A percentile compares a stretch with the other conserved stretches of the same genome.
Conservation (phyloP, 148 eudicot genomes). For the Pharnaceum exiguum region DNA sequence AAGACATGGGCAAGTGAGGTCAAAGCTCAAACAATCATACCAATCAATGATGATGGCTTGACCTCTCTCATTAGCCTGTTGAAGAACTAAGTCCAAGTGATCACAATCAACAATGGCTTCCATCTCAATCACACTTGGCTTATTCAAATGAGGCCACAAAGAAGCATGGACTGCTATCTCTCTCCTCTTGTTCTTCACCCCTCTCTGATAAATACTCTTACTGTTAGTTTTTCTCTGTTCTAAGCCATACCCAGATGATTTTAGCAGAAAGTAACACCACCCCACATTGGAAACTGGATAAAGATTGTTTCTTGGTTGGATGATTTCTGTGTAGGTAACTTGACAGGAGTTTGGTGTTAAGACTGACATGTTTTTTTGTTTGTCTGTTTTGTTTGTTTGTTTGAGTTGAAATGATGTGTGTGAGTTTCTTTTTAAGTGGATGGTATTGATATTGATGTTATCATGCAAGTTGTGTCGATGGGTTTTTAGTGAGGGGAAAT, state of each 20-base stretch:
- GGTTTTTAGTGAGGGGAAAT: no score
- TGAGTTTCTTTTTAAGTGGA: background rate
- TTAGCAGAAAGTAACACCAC: constrained; percentile 11
- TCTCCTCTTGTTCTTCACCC: constrained; percentile 23
- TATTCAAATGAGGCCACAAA: constrained; percentile 50
- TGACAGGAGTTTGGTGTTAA: constrained; percentile 28
- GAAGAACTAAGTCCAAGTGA: constrained; percentile 55
- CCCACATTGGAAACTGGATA: constrained; percentile 16
- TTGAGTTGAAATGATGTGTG: background rate
- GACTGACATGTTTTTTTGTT: constrained; percentile 11
- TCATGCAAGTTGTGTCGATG: no score
- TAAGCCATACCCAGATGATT: constrained; percentile 17
- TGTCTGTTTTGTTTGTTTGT: background rate
- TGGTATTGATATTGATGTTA: no score
- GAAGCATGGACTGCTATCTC: constrained; percentile 32
- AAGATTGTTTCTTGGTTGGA: constrained; percentile 6
- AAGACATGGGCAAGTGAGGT: background rate
- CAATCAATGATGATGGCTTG: constrained; percentile 79
- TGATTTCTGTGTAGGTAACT: constrained; percentile 3
- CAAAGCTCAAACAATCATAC: constrained; percentile 23
- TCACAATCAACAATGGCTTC: constrained; percentile 56
- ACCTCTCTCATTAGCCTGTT: constrained; percentile 37
- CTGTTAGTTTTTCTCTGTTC: background rate
- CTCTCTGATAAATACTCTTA: constrained; percentile 5
- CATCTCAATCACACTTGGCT: constrained; percentile 47